phyloP scores from a whole-genome alignment of 2,329 filamentous ascomycete genomes.

The Hypoxylon sp. region DNA sequence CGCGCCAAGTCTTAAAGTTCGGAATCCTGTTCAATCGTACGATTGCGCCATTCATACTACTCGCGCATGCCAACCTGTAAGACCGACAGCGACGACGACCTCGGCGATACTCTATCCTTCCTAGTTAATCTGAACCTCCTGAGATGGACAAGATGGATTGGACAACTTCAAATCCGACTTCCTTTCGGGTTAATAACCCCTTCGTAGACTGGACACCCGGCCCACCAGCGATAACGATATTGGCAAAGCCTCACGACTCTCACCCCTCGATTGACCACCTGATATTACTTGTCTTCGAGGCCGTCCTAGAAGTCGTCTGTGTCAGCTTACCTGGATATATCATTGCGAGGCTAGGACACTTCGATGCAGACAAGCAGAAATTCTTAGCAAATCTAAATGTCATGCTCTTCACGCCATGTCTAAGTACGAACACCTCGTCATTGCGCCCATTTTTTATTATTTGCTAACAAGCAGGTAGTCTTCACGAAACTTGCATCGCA shows the following conservation, averaged over 20 bases:
- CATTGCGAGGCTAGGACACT: constrained; percentile 88
- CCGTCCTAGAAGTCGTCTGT: constrained; percentile 71
- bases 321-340: constrained; percentile 96
- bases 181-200: constrained; percentile 58
- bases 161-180: constrained; percentile 58
- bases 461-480: constrained; percentile 66
- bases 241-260: constrained; percentile 60
- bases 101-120: constrained; percentile 3
- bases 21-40: constrained; percentile 13
- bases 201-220: constrained; percentile 49
- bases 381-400: constrained; percentile 97
- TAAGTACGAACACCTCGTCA: constrained; percentile 72
- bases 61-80: not conserved
- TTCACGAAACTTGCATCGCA: constrained; percentile 98
- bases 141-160: constrained; percentile 50
- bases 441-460: not conserved
- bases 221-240: constrained; percentile 58
- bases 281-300: constrained; percentile 89
- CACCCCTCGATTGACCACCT: constrained; percentile 79
- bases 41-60: constrained; percentile 13
- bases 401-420: constrained; percentile 94
- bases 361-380: constrained; percentile 95
- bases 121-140: not conserved
- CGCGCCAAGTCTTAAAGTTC: constrained; percentile 11
- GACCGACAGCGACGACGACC: constrained; percentile 8